These are phyloP conservation scores for Aureobasidium zeae DNA, from an alignment of 2,329 filamentous ascomycete species.

Conservation along the genomic window DNA sequence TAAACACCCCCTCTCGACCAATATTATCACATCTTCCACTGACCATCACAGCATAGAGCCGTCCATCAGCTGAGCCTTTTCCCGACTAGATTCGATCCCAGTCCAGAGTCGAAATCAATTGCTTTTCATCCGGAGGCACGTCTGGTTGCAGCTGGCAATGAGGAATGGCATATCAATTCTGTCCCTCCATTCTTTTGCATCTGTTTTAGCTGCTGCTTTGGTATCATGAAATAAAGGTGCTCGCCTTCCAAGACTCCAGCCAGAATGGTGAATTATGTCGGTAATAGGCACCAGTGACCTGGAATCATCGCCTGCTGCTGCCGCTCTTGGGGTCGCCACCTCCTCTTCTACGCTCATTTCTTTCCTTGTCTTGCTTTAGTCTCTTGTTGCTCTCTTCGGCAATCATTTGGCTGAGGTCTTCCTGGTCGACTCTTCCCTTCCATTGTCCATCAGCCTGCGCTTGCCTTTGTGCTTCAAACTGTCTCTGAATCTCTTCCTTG, in stretches of 20 bases:
- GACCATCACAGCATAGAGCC: no score
- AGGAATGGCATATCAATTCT: neutral
- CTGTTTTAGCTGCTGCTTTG: slow-evolving; percentile 4
- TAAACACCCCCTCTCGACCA: no score
- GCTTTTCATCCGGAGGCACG: slow-evolving; percentile 4
- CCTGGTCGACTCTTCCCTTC: slow-evolving; percentile 68
- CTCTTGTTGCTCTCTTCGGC: slow-evolving; percentile 85
- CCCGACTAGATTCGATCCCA: no score
- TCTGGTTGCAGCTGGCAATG: slow-evolving; percentile 5
- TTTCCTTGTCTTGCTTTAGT: slow-evolving; percentile 78
- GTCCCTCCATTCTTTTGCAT: slow-evolving; percentile 1
- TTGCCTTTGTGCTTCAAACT: slow-evolving; percentile 65
- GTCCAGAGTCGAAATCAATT: no score
- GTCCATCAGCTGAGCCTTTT: no score
- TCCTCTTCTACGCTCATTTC: slow-evolving; percentile 50
- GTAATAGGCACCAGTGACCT: slow-evolving; percentile 2
- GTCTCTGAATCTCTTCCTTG: slow-evolving; percentile 71
- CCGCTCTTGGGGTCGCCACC: slow-evolving; percentile 23
- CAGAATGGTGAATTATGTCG: neutral
- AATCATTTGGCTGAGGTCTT: slow-evolving; percentile 93
- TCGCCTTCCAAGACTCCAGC: neutral
- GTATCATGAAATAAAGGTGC: neutral
- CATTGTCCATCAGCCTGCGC: slow-evolving; percentile 52
- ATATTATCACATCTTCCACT: no score
- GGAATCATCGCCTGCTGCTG: slow-evolving; percentile 9